Conservation (phyloP, 2,329 filamentous ascomycete genomes). For the Paramyrothecium sp. region DNA sequence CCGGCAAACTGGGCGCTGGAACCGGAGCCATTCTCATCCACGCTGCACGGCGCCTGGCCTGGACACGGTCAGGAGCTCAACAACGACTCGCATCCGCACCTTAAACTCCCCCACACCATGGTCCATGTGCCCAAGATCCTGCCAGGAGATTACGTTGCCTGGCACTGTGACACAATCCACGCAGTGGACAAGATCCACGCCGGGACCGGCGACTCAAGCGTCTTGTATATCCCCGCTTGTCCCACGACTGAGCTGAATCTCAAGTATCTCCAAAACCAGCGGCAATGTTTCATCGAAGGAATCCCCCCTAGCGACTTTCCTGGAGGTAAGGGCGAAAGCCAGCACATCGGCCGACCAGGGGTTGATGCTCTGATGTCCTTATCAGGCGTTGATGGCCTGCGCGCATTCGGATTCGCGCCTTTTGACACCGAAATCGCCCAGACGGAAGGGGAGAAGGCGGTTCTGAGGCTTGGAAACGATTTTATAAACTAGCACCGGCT, state of each 20-base stretch:
- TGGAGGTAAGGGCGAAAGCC: slow-evolving; percentile 29
- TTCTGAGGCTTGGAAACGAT: slow-evolving; percentile 34
- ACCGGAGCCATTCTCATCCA: slow-evolving; percentile 29
- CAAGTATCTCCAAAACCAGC: slow-evolving; percentile 38
- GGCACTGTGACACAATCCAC: slow-evolving; percentile 76
- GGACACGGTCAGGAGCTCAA: slow-evolving; percentile 66
- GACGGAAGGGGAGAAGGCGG: slow-evolving; percentile 28
- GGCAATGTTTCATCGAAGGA: slow-evolving; percentile 39
- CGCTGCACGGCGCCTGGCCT: slow-evolving; percentile 65
- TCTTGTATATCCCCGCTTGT: slow-evolving; percentile 39
- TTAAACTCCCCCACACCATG: slow-evolving; percentile 61
- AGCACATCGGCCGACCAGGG: slow-evolving; percentile 30
- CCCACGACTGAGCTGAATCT: slow-evolving; percentile 41
- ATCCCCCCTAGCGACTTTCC: slow-evolving; percentile 37
- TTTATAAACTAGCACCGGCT: no score
- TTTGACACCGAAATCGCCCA: slow-evolving; percentile 35
- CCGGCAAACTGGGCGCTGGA: slow-evolving; percentile 56
- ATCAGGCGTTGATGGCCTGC: slow-evolving; percentile 36
- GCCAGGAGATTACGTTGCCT: slow-evolving; percentile 72
- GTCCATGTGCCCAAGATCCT: slow-evolving; percentile 61
- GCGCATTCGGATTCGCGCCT: slow-evolving; percentile 39
- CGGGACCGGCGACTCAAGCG: slow-evolving; percentile 59
- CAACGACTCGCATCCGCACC: slow-evolving; percentile 61
- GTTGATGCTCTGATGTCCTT: slow-evolving; percentile 36
- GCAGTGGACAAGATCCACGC: slow-evolving; percentile 73